Evolutionary conservation across 1,284 basidiomycete species (phyloP).

Genomic region (Tranzscheliella williamsii): DNA sequence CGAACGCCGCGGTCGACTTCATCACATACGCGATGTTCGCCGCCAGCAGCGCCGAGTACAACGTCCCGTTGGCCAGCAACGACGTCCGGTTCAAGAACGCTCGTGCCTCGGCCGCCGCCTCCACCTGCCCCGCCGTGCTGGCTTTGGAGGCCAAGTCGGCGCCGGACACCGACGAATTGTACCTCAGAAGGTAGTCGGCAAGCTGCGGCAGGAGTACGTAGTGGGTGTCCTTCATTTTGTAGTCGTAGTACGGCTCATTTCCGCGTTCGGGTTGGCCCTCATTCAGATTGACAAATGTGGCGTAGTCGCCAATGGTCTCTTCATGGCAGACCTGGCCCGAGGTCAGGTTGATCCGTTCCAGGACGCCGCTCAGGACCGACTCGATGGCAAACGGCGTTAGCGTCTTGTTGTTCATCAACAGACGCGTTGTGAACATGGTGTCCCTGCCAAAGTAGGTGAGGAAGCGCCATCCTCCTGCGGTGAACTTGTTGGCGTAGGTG

Average conservation of each 20-base stretch:
- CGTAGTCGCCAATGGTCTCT: slow-evolving; percentile 62
- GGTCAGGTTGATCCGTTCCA: slow-evolving; percentile 63
- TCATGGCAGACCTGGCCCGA: slow-evolving; percentile 64
- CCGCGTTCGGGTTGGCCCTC: slow-evolving; percentile 62
- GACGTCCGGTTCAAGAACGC: slow-evolving; percentile 58
- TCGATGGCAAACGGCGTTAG: slow-evolving; percentile 63
- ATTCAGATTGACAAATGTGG: slow-evolving; percentile 61
- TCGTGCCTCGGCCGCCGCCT: slow-evolving; percentile 44
- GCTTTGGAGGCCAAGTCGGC: not conserved
- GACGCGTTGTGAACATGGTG: slow-evolving; percentile 63
- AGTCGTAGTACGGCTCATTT: slow-evolving; percentile 63
- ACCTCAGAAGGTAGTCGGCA: slow-evolving; percentile 63
- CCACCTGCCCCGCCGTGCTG: no score
- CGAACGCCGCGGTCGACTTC: slow-evolving; percentile 61
- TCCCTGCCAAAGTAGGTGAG: slow-evolving; percentile 63
- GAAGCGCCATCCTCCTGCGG: slow-evolving; percentile 65
- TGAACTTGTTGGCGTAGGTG: slow-evolving; percentile 62
- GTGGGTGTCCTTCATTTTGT: slow-evolving; percentile 64
- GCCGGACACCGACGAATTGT: slow-evolving; percentile 5
- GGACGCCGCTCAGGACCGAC: slow-evolving; percentile 63
- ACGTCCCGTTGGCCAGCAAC: slow-evolving; percentile 62
- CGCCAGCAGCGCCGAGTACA: slow-evolving; percentile 60
- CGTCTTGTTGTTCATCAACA: slow-evolving; percentile 62
- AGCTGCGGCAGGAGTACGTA: slow-evolving; percentile 64
- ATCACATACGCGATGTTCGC: slow-evolving; percentile 59